Evolutionary conservation across 2,329 filamentous ascomycete species (phyloP).

Genomic region (Waltergamsia citrina): DNA sequence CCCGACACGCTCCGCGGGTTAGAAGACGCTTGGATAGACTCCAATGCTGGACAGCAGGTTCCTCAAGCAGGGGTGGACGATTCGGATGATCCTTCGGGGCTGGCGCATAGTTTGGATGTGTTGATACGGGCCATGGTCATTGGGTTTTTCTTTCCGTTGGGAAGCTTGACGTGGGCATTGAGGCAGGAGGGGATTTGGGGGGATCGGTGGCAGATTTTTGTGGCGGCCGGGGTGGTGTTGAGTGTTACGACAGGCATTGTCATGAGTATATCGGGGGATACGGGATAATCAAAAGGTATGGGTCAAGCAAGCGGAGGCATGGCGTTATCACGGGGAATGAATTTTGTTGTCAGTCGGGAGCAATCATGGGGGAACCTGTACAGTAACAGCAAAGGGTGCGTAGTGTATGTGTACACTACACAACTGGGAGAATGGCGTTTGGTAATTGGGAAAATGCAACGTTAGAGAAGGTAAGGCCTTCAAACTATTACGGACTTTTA

Average conservation of each 20-base stretch:
- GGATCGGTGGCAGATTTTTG: conserved; percentile 74
- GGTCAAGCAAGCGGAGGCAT: neutral
- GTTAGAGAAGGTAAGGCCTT: too few species aligned
- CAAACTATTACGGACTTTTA: too few species aligned
- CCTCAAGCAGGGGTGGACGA: conserved; percentile 18
- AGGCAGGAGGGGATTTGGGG: conserved; percentile 84
- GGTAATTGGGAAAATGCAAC: too few species aligned
- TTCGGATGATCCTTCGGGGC: conserved; percentile 37
- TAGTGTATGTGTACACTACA: too few species aligned
- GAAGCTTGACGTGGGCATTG: conserved; percentile 75
- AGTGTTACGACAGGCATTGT: conserved; percentile 70
- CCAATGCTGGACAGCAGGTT: conserved; percentile 27
- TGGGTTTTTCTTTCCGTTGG: conserved; percentile 92
- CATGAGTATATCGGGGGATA: conserved; percentile 30
- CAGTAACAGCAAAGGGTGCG: too few species aligned
- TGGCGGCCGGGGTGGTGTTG: conserved; percentile 74
- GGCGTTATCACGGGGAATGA: too few species aligned
- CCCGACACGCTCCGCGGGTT: conserved; percentile 65
- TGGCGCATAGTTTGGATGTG: conserved; percentile 59
- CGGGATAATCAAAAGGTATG: conserved; percentile 11
- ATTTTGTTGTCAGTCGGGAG: too few species aligned
- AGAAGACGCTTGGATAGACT: conserved; percentile 89
- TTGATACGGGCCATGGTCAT: conserved; percentile 82
- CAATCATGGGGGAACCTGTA: neutral
- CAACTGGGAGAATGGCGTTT: too few species aligned